Evolutionary conservation across 805 yeast genomes (phyloP).

Genomic region (Yarrowia sp.): DNA sequence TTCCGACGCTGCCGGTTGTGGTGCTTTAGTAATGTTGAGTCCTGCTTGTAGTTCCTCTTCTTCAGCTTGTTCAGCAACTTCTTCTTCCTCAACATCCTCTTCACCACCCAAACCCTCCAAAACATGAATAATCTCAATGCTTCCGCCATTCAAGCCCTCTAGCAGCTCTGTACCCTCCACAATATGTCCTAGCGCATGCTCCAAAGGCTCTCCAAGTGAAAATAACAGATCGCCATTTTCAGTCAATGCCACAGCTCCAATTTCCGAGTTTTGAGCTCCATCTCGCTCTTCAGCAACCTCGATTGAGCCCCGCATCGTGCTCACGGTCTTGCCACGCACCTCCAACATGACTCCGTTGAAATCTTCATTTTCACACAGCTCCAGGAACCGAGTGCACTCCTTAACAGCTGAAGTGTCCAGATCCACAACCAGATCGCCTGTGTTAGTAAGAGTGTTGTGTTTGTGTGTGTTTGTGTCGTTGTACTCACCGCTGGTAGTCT

Average conservation of each 20-base stretch:
- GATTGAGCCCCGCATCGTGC: background rate
- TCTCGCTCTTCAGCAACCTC: background rate
- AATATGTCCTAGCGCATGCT: conserved; percentile 77
- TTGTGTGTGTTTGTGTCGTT: background rate
- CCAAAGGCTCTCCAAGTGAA: conserved; percentile 64
- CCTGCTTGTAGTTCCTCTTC: conserved; percentile 7
- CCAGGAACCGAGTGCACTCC: conserved; percentile 12
- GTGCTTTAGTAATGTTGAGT: background rate
- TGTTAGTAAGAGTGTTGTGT: background rate
- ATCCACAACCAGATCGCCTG: conserved; percentile 25
- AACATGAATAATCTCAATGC: conserved; percentile 38
- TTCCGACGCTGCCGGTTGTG: background rate
- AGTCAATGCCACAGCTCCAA: background rate
- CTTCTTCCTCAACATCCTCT: background rate
- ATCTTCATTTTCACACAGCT: conserved; percentile 7
- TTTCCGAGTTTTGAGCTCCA: background rate
- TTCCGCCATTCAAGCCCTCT: conserved; percentile 68
- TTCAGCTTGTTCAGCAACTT: background rate
- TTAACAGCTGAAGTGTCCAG: background rate
- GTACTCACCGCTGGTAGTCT: conserved; percentile 20
- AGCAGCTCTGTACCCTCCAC: conserved; percentile 86
- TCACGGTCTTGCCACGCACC: background rate
- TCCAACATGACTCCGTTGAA: conserved; percentile 22
- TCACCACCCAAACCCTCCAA: background rate
- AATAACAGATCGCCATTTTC: background rate